phyloP scores from a whole-genome alignment of 2,329 filamentous ascomycete species.

The Orbilia quercus region DNA sequence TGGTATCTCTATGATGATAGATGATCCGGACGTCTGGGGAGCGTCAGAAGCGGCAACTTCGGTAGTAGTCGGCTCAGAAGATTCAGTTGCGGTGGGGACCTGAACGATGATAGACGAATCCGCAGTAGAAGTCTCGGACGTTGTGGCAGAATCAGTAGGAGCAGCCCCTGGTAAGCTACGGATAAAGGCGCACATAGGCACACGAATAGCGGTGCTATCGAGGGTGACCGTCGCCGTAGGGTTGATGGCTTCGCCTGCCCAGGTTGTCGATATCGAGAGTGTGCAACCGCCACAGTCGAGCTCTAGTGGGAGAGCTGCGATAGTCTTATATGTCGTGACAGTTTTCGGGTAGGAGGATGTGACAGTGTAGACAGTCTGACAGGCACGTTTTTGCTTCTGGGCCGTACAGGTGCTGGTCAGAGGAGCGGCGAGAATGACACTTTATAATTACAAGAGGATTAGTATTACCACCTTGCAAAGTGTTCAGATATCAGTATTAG shows the following conservation, averaged over 20 bases:
- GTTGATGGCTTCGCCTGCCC: slow-evolving; percentile 15
- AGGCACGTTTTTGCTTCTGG: slow-evolving; percentile 1
- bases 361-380: slow-evolving; percentile 31
- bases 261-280: slow-evolving; percentile 12
- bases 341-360: slow-evolving; percentile 29
- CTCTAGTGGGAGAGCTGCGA: slow-evolving; percentile 25
- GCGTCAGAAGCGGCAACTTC: background rate
- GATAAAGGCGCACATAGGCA: slow-evolving; percentile 22
- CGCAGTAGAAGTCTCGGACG: background rate
- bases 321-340: slow-evolving; percentile 12
- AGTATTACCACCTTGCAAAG: background rate
- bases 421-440: background rate
- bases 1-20: background rate
- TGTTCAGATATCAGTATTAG: background rate
- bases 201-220: background rate
- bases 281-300: slow-evolving; percentile 29
- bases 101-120: too few species aligned
- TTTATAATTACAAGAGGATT: background rate
- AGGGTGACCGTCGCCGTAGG: slow-evolving; percentile 17
- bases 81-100: too few species aligned
- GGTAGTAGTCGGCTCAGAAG: background rate
- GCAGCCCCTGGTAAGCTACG: background rate
- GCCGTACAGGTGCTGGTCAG: background rate
- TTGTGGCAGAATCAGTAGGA: background rate
- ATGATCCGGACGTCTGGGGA: background rate